These are phyloP conservation scores for Suillus fuscotomentosus DNA, from an alignment of 768 basidiomycete genomes.

Conservation along the genomic window DNA sequence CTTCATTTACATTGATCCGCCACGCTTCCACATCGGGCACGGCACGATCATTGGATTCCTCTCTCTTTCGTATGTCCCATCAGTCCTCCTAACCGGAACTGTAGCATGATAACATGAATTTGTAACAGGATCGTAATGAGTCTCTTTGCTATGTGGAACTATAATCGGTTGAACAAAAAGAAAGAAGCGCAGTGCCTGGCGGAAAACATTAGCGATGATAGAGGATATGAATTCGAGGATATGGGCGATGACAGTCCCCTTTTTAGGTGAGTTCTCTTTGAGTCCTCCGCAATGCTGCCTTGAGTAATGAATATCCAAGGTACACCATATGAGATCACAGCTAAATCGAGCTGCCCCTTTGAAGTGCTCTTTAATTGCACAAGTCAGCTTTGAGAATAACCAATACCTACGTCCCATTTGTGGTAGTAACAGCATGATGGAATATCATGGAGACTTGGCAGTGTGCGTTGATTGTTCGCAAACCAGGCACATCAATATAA, in stretches of 20 bases:
- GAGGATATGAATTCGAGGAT: constrained; percentile 40
- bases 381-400: too few relatives aligned
- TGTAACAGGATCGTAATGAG: constrained; percentile 39
- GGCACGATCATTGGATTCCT: constrained; percentile 37
- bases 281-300: neutral
- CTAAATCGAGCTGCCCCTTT: too few relatives aligned
- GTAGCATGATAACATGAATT: constrained; percentile 24
- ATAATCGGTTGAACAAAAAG: constrained; percentile 45
- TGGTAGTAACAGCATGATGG: neutral
- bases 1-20: constrained; percentile 40
- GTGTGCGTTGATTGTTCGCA: neutral
- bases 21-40: constrained; percentile 37
- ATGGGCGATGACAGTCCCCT: constrained; percentile 57
- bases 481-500: neutral
- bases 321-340: neutral
- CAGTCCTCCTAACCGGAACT: constrained; percentile 5
- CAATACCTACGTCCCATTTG: neutral
- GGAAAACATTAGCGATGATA: constrained; percentile 41
- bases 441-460: neutral
- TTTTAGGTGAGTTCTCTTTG: constrained; percentile 36
- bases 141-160: constrained; percentile 48
- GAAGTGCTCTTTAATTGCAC: neutral
- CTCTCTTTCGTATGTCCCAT: constrained; percentile 20
- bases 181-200: constrained; percentile 45
- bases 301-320: neutral